A percentile compares a stretch with the other conserved stretches of the same genome.
Evolutionary conservation across 371 early-diverging fungal genomes (phyloP).

Genomic region (Blakeslea trispora): DNA sequence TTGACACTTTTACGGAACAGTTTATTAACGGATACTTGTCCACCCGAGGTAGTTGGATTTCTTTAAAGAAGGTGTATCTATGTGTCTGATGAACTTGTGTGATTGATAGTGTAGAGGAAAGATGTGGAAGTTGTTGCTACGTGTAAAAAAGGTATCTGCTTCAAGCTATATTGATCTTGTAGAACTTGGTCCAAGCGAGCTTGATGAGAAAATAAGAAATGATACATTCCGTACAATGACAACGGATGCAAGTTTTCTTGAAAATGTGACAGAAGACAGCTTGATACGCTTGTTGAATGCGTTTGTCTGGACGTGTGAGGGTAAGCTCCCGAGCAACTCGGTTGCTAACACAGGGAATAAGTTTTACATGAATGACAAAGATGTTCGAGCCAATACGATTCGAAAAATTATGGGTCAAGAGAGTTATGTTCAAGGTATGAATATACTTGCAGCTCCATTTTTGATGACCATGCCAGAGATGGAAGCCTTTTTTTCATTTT

Average conservation of each 20-base stretch:
- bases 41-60: constrained; percentile 30
- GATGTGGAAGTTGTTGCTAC: constrained; percentile 85
- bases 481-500: constrained; percentile 88
- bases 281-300: constrained; percentile 86
- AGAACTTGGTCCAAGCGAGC: constrained; percentile 66
- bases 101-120: constrained; percentile 38
- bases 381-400: not conserved
- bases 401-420: not conserved
- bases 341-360: too few relatives aligned
- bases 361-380: constrained; percentile 6
- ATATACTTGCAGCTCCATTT: constrained; percentile 91
- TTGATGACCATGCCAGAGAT: constrained; percentile 90
- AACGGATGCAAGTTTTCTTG: constrained; percentile 76
- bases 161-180: constrained; percentile 77
- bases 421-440: constrained; percentile 96
- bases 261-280: constrained; percentile 74
- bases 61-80: not conserved
- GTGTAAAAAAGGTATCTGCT: constrained; percentile 73
- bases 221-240: constrained; percentile 90
- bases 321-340: constrained; percentile 16
- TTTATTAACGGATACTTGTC: constrained; percentile 21
- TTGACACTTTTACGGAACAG: constrained; percentile 18
- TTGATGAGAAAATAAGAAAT: constrained; percentile 84
- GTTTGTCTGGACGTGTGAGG: constrained; percentile 71
- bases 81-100: not conserved